Percentiles rank a stretch among this genome's conserved stretches.
Evolutionary conservation across 768 basidiomycete genomes (phyloP).

Genomic region (Grammothele lineata): DNA sequence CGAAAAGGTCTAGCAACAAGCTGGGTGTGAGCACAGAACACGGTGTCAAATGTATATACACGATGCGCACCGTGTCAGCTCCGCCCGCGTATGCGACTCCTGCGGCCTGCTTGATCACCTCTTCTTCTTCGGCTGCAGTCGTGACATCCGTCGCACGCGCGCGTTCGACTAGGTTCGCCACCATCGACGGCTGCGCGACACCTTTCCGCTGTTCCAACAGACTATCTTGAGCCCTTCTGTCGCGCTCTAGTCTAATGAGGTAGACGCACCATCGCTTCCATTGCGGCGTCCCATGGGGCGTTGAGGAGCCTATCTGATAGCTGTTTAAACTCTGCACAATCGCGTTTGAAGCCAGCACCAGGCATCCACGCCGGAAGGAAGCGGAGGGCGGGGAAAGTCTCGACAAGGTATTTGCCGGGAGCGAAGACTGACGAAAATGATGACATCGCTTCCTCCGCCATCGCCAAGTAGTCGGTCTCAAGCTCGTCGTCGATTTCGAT

Average conservation of each 20-base stretch:
- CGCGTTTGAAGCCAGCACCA: constrained; percentile 22
- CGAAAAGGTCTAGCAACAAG: constrained; percentile 17
- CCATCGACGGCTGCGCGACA: constrained; percentile 2
- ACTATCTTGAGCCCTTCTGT: background rate
- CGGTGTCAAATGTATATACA: background rate
- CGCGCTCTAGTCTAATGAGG: no score
- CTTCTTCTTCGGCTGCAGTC: background rate
- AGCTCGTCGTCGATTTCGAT: constrained; percentile 11
- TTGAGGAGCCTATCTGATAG: constrained; percentile 13
- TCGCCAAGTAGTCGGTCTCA: constrained; percentile 13
- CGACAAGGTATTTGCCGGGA: constrained; percentile 42
- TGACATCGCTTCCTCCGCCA: constrained; percentile 16
- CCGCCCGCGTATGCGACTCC: constrained; percentile 32
- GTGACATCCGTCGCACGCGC: background rate
- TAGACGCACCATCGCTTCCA: constrained; percentile 1
- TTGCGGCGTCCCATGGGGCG: constrained; percentile 19
- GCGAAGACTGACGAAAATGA: constrained; percentile 13
- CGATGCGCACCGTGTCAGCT: constrained; percentile 47
- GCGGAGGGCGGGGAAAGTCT: constrained; percentile 24
- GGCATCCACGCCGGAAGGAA: constrained; percentile 24
- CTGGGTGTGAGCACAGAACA: background rate
- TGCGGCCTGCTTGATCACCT: background rate
- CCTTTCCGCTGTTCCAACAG: background rate
- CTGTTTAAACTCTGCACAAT: constrained; percentile 15
- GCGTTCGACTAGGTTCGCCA: background rate